Conservation (phyloP, 2,329 filamentous ascomycete species). For the Ceratocystis papillata region DNA sequence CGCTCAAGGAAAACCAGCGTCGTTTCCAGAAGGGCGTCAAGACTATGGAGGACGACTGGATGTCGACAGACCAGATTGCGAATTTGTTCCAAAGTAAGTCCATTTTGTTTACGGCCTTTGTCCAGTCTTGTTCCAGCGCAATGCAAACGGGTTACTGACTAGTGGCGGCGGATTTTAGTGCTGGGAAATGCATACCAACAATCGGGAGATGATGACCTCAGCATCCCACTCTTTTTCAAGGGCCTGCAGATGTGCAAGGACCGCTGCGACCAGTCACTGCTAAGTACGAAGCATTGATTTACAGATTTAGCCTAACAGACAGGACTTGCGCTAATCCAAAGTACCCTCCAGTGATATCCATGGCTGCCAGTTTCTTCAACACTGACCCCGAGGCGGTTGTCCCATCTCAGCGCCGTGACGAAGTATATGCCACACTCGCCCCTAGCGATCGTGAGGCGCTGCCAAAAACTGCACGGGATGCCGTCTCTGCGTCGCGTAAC, state of each 20-base stretch:
- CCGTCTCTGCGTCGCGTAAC: slow-evolving; percentile 18
- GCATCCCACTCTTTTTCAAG: slow-evolving; percentile 72
- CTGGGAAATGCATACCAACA: slow-evolving; percentile 64
- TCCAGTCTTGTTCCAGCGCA: neutral
- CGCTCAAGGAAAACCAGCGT: slow-evolving; percentile 61
- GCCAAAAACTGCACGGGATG: slow-evolving; percentile 17
- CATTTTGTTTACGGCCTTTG: neutral
- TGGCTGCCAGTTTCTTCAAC: slow-evolving; percentile 23
- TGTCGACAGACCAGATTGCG: slow-evolving; percentile 61
- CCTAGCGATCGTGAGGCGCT: slow-evolving; percentile 20
- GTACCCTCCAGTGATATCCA: slow-evolving; percentile 18
- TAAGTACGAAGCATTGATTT: slow-evolving; percentile 45
- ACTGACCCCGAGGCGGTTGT: slow-evolving; percentile 4
- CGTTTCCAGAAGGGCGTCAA: slow-evolving; percentile 57
- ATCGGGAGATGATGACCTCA: slow-evolving; percentile 18
- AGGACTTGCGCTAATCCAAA: neutral
- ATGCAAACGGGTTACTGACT: slow-evolving; percentile 27
- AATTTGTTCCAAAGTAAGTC: slow-evolving; percentile 55
- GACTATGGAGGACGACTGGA: slow-evolving; percentile 59
- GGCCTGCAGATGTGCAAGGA: slow-evolving; percentile 57
- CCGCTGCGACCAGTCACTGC: slow-evolving; percentile 65
- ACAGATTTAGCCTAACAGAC: neutral
- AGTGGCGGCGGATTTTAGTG: slow-evolving; percentile 35
- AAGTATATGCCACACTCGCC: slow-evolving; percentile 18
- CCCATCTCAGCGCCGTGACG: slow-evolving; percentile 8